Conservation (phyloP, 805 yeast species). For the Suhomyces emberorum region DNA sequence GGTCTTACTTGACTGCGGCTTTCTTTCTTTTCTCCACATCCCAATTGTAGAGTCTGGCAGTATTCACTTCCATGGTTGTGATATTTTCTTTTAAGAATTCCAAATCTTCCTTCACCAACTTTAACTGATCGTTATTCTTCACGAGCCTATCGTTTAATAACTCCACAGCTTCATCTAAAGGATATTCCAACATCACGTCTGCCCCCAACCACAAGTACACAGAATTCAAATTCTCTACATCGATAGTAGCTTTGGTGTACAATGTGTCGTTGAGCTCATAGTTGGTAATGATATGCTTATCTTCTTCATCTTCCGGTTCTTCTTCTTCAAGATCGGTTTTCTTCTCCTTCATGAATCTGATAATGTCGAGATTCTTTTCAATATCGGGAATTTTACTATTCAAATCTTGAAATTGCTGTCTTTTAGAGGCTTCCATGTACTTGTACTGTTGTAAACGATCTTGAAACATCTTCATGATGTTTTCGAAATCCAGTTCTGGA, state of each 20-base stretch:
- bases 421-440: constrained; percentile 69
- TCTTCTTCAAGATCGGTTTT: constrained; percentile 32
- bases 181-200: constrained; percentile 93
- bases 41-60: constrained; percentile 89
- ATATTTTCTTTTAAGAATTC: constrained; percentile 84
- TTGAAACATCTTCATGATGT: constrained; percentile 71
- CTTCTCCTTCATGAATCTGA: constrained; percentile 53
- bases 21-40: constrained; percentile 73
- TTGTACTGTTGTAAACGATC: constrained; percentile 87
- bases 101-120: constrained; percentile 73
- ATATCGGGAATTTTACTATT: constrained; percentile 86
- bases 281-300: constrained; percentile 48
- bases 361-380: constrained; percentile 75
- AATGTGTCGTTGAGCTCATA: constrained; percentile 93
- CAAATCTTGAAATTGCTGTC: constrained; percentile 48
- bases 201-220: constrained; percentile 98
- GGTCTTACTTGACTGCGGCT: constrained; percentile 9
- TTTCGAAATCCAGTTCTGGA: constrained; percentile 62
- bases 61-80: constrained; percentile 96
- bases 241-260: constrained; percentile 76
- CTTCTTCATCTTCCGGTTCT: constrained; percentile 19
- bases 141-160: constrained; percentile 60
- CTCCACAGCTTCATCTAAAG: constrained; percentile 79
- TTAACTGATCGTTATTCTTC: constrained; percentile 57
- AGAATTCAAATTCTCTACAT: constrained; percentile 47